phyloP scores from a whole-genome alignment of 148 eudicot genomes.

The Polygonum maritimum region DNA sequence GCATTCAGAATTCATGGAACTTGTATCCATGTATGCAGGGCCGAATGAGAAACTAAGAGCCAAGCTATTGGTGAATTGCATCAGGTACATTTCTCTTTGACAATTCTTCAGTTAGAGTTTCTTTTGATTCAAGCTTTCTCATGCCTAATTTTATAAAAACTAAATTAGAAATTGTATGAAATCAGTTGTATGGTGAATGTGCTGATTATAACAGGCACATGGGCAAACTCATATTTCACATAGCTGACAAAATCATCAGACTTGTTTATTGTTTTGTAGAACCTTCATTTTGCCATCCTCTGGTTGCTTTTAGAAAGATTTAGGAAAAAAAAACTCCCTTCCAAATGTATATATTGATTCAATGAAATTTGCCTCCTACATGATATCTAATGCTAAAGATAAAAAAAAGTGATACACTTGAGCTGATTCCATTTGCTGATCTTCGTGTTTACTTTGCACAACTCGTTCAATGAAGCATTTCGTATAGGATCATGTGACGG shows the following conservation, averaged over 20 bases:
- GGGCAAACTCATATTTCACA: not conserved
- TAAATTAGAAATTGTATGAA: not conserved
- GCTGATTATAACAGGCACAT: not conserved
- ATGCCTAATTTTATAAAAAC: not conserved
- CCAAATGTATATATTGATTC: not conserved
- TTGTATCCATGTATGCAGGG: conserved; percentile 85
- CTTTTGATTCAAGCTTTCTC: not conserved
- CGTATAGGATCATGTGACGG: not conserved
- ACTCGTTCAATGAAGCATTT: not conserved
- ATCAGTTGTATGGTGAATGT: not conserved
- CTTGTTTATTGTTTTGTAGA: not conserved
- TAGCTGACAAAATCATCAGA: not conserved
- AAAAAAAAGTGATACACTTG: no score
- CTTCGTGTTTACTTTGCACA: not conserved
- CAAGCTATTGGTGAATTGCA: conserved; percentile 34
- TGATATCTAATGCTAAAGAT: not conserved
- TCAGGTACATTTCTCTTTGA: conserved; percentile 44
- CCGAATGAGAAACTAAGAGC: conserved; percentile 69
- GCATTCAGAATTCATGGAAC: conserved; percentile 62
- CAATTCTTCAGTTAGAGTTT: not conserved
- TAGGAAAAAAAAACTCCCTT: not conserved
- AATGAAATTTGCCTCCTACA: not conserved
- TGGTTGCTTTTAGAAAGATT: not conserved
- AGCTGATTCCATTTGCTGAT: not conserved
- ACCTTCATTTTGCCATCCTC: not conserved